Evolutionary conservation across 441 rosid genomes (phyloP).

Genomic region (Breynia disticha): DNA sequence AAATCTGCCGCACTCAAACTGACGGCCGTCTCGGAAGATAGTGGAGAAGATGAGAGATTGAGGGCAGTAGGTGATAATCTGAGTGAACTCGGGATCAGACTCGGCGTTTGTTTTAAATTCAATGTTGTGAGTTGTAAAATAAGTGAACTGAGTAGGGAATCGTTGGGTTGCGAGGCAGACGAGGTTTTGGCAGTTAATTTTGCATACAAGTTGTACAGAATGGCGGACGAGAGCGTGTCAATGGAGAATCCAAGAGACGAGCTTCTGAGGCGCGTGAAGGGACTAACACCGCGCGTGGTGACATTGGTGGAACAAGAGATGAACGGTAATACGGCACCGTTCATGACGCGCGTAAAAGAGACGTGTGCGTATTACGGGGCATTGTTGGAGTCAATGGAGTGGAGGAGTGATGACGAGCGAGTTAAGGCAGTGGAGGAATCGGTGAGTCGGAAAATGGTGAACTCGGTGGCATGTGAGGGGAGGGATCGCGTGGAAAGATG

Average conservation of each 20-base stretch:
- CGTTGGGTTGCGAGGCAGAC: constrained; percentile 61
- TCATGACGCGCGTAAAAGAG: constrained; percentile 56
- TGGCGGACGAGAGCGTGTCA: constrained; percentile 85
- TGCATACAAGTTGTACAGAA: constrained; percentile 56
- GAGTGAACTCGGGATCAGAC: constrained; percentile 25
- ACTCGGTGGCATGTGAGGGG: constrained; percentile 87
- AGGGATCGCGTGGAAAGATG: constrained; percentile 79
- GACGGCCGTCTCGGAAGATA: constrained; percentile 48
- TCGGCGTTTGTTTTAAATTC: constrained; percentile 39
- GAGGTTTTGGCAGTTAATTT: constrained; percentile 68
- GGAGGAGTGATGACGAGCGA: constrained; percentile 39
- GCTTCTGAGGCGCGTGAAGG: constrained; percentile 79
- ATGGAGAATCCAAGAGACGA: constrained; percentile 81
- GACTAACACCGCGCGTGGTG: constrained; percentile 60
- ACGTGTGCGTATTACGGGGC: constrained; percentile 55
- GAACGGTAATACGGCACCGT: constrained; percentile 83
- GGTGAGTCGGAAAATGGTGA: constrained; percentile 50
- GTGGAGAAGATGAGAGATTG: constrained; percentile 38
- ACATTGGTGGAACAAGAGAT: constrained; percentile 80
- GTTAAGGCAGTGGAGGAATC: constrained; percentile 50
- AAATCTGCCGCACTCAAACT: constrained; percentile 36
- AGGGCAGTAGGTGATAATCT: constrained; percentile 35
- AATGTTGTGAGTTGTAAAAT: constrained; percentile 35
- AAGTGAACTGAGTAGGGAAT: constrained; percentile 49
- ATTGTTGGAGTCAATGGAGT: constrained; percentile 67